Evolutionary conservation across 331 rosid species (phyloP), one percentile per base, ranked within the genome.

Genomic region (Dryas integrifolia): DNA sequence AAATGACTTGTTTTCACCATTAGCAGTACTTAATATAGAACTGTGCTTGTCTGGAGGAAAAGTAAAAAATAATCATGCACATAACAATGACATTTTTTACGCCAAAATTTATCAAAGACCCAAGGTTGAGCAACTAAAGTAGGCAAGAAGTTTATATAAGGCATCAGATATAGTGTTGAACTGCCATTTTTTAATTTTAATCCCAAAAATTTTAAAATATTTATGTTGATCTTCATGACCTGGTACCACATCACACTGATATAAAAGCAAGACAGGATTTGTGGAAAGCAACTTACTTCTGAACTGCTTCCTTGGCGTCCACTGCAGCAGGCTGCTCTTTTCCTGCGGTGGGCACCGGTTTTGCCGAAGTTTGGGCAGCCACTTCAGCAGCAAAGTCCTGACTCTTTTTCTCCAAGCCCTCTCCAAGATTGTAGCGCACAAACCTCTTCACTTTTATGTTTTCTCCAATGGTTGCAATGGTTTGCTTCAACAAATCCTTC

Each of bases 331-430:
- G 85, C 82, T 83, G 84, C 81, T 84, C 92, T 85, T 80, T 79
- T 26, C 41, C 87, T 74, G 79, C 72, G 52, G 82, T 8, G 16
- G 88, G 72, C 16, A 21, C 79, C 7, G 83, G 49, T 82, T 85
- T 87, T 62, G 97, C 93, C 8, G 90, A 77, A 69, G 98, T 92
- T 81, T 92, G 98, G 72, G 98, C 98, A 40, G 97, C 98, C 65
- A 93, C 98, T 80, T 93, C 98, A 43, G 97, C 98, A 53, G 98
- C 97, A 81, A 93, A 93, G 79, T 90, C 96, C 79, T 90, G 96
- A 75, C 94, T 93, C 85, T 85, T 89, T 87, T 93, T 93, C 76
- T 90, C 91, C 85, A 90, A 85, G 81, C 98, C 98, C 73, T 93
- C 98, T 59, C 98, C 98, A 53, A 93, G 97, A 80, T 89, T 93